A percentile compares a stretch with the other conserved stretches of the same genome.
Evolutionary conservation across 176 grass and related monocot species (phyloP).

Genomic region (Aegilops speltoides): DNA sequence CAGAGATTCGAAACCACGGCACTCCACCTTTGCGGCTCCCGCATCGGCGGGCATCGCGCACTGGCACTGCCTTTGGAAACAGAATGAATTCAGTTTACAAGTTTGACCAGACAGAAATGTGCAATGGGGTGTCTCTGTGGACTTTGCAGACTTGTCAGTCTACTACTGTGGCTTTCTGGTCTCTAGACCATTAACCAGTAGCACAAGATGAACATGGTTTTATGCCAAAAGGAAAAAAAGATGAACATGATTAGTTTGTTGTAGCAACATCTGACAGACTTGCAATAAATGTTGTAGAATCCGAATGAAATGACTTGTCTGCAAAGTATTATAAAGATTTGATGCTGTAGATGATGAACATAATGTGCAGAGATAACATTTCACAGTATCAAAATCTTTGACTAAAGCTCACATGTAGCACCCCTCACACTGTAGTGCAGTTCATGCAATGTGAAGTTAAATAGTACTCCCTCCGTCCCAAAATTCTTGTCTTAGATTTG

Average conservation of each 20-base stretch:
- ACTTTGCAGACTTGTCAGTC: not conserved
- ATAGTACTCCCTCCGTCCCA: too few relatives aligned
- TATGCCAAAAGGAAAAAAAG: not conserved
- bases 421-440: too few relatives aligned
- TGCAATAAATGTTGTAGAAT: not conserved
- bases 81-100: not conserved
- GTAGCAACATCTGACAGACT: not conserved
- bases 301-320: not conserved
- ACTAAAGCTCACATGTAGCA: not conserved
- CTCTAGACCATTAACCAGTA: not conserved
- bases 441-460: constrained; percentile 23
- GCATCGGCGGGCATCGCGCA: not conserved
- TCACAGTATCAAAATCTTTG: not conserved
- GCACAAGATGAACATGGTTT: not conserved
- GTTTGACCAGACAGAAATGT: not conserved
- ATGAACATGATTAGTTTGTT: not conserved
- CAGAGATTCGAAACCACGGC: not conserved
- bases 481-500: too few relatives aligned
- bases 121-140: not conserved
- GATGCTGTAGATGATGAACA: not conserved
- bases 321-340: not conserved
- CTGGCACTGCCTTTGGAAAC: not conserved
- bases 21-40: not conserved
- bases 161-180: not conserved
- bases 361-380: not conserved